Percentiles rank a stretch among this genome's conserved stretches.
These are phyloP conservation scores for Leccinum sublutescens DNA, from an alignment of 768 basidiomycete species.

Conservation along the genomic window DNA sequence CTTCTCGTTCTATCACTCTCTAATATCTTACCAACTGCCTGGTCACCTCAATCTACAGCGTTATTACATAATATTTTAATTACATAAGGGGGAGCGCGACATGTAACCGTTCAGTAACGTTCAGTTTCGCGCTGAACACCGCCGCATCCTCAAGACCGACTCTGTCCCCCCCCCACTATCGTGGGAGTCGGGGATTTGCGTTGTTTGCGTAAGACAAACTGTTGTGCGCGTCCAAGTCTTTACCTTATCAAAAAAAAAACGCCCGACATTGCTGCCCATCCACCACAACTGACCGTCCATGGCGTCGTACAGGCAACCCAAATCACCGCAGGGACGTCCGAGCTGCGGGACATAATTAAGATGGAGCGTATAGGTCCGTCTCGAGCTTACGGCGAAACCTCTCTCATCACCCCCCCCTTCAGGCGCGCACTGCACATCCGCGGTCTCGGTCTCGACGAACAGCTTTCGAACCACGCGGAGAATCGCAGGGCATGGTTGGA, in stretches of 20 bases:
- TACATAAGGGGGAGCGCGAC: too few relatives aligned
- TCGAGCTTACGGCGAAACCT: background rate
- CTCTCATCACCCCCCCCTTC: slow-evolving; percentile 5
- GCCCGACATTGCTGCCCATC: background rate
- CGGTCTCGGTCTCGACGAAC: slow-evolving; percentile 89
- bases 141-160: too few relatives aligned
- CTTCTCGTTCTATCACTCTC: too few relatives aligned
- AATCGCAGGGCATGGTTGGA: slow-evolving; percentile 95
- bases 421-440: slow-evolving; percentile 94
- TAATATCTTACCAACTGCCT: too few relatives aligned
- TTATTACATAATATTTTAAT: too few relatives aligned
- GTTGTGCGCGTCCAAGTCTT: too few relatives aligned
- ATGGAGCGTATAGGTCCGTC: slow-evolving; percentile 81
- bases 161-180: too few relatives aligned
- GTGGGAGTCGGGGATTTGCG: too few relatives aligned
- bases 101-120: too few relatives aligned
- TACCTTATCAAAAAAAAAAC: too few relatives aligned
- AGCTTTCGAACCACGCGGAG: slow-evolving; percentile 80
- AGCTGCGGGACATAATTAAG: slow-evolving; percentile 84
- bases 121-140: too few relatives aligned
- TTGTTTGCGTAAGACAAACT: too few relatives aligned
- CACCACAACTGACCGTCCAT: slow-evolving; percentile 8
- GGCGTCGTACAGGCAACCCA: slow-evolving; percentile 51
- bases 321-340: slow-evolving; percentile 74
- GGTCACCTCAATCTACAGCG: background rate